Evolutionary conservation across 495 filamentous ascomycete genomes (phyloP), one percentile per base, ranked within the genome.

Genomic region (Lasiosphaeria miniovina): DNA sequence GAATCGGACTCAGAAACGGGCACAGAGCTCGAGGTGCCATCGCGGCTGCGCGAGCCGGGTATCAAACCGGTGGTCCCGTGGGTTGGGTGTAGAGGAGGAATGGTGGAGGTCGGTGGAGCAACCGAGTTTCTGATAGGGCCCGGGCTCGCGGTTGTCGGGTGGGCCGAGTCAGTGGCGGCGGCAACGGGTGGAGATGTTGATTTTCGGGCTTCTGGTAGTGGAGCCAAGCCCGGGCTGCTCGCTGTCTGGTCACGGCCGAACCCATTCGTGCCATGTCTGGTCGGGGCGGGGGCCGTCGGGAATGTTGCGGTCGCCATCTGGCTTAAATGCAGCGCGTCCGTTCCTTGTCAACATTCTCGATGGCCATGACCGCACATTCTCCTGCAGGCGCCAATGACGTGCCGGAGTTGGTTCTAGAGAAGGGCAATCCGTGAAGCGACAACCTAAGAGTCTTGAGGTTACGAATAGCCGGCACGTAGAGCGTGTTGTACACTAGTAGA

Each of bases 291-390:
- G 8, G 52, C 3, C 36, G 12, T 6, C 34, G 54, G 54, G 43
- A 31, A 14, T 58, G 35, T 12, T 49, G 43, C 12, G 45, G 46
- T 35, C 55, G 33, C 46, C 46, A 51, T 58, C 4, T 57, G 46
- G 48, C 32, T 58, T 34, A 51, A 8, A 1, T 57, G 40, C 24
- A 17, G 49, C 55, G 17, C 45, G 34, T 58, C 55, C 55, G 33
- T 34, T 50, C 17, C 31, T 36, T 50, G 34, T 10, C 34, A 51
- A 51, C 48, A 40, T 58, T 32, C 32, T 50, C 35, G 45, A 51
- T 50, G 55, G 55, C 55, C 55, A 41, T 58, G 46, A 46, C 55
- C 45, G 36, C 49, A 36, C 11, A n/a, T 43, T 38, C 11, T 9
- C 36, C 8, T 5, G 50, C 17, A 24, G 24, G 24, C 24, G 24